Evolutionary conservation across 2,329 filamentous ascomycete species (phyloP), one percentile per base, ranked within the genome.

Genomic region (Plectosphaerella cucumerina): DNA sequence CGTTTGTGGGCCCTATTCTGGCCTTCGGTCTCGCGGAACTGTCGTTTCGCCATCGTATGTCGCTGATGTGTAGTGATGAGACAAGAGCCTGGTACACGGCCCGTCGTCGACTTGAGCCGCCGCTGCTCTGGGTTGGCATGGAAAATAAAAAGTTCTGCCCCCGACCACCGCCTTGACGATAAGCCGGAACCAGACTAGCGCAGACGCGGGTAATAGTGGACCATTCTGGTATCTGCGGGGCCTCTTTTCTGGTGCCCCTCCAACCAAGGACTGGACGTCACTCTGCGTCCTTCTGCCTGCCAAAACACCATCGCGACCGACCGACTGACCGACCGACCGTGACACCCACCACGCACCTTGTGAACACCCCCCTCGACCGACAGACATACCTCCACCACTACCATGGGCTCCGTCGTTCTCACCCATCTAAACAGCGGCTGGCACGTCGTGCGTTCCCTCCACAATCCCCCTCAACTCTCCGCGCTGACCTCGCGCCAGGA

Each of bases 381-480:
- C 2, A 12, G 14, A 41, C 18, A 6, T 14, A 18, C 14, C 34
- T 6, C 23, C 10, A 14, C 44, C 39, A 10, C 14, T 14, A 9
- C 17, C 55, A 82, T 82, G 78, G 90, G 91, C 62, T 96, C 91
- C 62, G 89, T 97, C 56, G 89, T 96, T 47, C 84, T 99, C 49
- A 93, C 93, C 44, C 93, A 97, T 70, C 81, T 99, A 44, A 82
- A 83, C 60, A 92, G 89, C 41, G 94, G 90, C 69, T 99, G 93
- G 94, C 94, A 99, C 70, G 94, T 99, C 65, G 94, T 97, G 77
- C 92, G 97, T 73, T 91, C 92, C 57, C 97, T 97, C 65, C 85
- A 90, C 65, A 70, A 65, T 39, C 48, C 37, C 43, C 84, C 47
- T 1, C n/a, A 39, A 22, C 33, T 20, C 3, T 11, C 8, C 11